Evolutionary conservation across 495 filamentous ascomycete genomes (phyloP).

Genomic region (Penicillium longicatenatum): DNA sequence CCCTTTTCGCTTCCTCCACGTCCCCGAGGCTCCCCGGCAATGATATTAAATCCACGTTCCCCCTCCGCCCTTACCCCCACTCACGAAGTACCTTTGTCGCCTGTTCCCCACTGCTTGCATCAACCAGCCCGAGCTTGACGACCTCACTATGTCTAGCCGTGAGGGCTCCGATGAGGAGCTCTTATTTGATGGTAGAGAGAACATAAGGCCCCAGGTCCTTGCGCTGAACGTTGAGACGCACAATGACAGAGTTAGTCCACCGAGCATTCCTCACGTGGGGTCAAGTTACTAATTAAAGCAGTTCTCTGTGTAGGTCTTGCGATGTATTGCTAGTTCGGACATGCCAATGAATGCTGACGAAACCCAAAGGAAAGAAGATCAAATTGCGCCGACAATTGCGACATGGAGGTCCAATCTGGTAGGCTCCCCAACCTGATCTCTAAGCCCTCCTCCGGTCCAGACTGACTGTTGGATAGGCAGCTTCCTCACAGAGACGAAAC

Average conservation of each 20-base stretch:
- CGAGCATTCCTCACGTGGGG: conserved; percentile 19
- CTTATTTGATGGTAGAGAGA: not conserved
- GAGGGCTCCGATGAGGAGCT: conserved; percentile 9
- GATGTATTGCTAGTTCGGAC: not conserved
- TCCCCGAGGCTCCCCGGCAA: conserved; percentile 15
- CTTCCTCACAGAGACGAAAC: conserved; percentile 59
- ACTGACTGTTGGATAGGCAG: conserved; percentile 39
- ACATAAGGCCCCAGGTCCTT: conserved; percentile 18
- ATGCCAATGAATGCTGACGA: conserved; percentile 10
- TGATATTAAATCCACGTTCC: conserved; percentile 17
- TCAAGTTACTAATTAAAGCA: conserved; percentile 19
- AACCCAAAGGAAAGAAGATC: conserved; percentile 33
- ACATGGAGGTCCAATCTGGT: conserved; percentile 57
- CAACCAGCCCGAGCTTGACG: conserved; percentile 12
- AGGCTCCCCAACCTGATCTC: conserved; percentile 5
- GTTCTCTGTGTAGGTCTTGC: conserved; percentile 24
- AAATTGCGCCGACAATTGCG: conserved; percentile 32
- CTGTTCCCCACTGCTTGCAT: conserved; percentile 3
- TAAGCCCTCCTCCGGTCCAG: not conserved
- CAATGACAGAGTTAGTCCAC: conserved; percentile 33
- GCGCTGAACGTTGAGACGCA: conserved; percentile 40
- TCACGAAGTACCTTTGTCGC: conserved; percentile 6
- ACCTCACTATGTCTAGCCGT: conserved; percentile 25
- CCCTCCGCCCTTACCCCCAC: conserved; percentile 6
- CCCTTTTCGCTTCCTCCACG: conserved; percentile 3